Evolutionary conservation across 805 yeast genomes (phyloP), one percentile per base, ranked within the genome.

Genomic region (Metschnikowia hibisci): DNA sequence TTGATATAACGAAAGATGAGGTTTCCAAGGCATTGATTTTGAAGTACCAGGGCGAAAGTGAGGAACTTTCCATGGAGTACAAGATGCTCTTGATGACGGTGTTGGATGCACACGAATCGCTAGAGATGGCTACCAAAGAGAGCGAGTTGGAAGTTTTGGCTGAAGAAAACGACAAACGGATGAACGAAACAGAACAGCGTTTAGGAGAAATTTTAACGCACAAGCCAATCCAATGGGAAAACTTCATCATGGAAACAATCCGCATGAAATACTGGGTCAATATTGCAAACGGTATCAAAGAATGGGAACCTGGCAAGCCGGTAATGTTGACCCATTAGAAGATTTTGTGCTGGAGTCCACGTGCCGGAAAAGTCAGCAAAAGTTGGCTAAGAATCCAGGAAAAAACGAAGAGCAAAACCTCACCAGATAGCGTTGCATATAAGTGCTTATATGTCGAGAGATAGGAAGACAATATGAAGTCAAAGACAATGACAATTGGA

Each of bases 181-280:
- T 88, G 22, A 54, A 60, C 1, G 62, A 61, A 1, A 60, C 80
- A 3, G 82, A 77, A 45, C 46, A 54, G 1, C 54, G 45, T 6
- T 63, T 91, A 39, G 71, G 71, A 2, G 50, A 61, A 6, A 72
- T 83, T 2, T 78, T 82, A 52, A 23, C 55, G 2, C 46, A 51
- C 1, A 50, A 69, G n/a, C 58, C 59, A 1, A 44, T 64, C 4
- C 73, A 82, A 36, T 79, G 80, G 69, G 77, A 79, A 9, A 55
- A 62, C 0, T 84, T 91, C 11, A 80, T 84, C 39, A 63, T 74
- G 42, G 81, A 80, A 46, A 82, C 95, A 1, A 77, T 88, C 18
- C 77, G 77, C 50, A 66, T 91, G 48, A 86, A 86, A 60, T 91
- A 89, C 60, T 89, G 96, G 95, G 71, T 73, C 38, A 90, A 86